Conservation (phyloP, 805 yeast genomes). For the Yamadazyma scolyti region DNA sequence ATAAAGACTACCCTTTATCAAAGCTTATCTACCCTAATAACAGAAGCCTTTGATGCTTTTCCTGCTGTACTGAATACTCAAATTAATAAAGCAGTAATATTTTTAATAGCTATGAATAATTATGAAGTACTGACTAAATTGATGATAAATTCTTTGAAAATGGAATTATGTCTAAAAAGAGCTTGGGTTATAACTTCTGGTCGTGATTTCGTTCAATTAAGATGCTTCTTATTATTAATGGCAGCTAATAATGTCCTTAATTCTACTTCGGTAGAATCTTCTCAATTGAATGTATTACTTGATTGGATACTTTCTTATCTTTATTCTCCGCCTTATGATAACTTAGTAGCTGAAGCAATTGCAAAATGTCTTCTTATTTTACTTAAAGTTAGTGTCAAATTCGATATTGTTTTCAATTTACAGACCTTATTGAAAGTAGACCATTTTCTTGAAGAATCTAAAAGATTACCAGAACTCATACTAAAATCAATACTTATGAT, state of each 20-base stretch:
- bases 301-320: constrained; percentile 11
- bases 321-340: not conserved
- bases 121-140: constrained; percentile 4
- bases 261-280: constrained; percentile 21
- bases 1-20: constrained; percentile 1
- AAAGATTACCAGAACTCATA: not conserved
- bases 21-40: not conserved
- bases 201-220: constrained; percentile 16
- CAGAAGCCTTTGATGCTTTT: no score
- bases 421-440: constrained; percentile 7
- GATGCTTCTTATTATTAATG: constrained; percentile 28
- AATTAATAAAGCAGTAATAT: constrained; percentile 1
- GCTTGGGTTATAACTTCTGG: constrained; percentile 23
- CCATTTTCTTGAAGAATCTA: constrained; percentile 5
- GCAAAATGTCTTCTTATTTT: constrained; percentile 9
- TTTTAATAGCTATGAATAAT: constrained; percentile 5
- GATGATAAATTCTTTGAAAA: constrained; percentile 17
- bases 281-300: constrained; percentile 18
- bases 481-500: constrained; percentile 3
- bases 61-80: no score
- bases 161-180: constrained; percentile 28
- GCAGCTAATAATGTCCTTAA: constrained; percentile 24
- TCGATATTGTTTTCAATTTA: constrained; percentile 6
- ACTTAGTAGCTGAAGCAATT: constrained; percentile 20
- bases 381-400: constrained; percentile 5